Base-by-base conservation (phyloP, 331 rosid species). In the Quercus phellos region DNA sequence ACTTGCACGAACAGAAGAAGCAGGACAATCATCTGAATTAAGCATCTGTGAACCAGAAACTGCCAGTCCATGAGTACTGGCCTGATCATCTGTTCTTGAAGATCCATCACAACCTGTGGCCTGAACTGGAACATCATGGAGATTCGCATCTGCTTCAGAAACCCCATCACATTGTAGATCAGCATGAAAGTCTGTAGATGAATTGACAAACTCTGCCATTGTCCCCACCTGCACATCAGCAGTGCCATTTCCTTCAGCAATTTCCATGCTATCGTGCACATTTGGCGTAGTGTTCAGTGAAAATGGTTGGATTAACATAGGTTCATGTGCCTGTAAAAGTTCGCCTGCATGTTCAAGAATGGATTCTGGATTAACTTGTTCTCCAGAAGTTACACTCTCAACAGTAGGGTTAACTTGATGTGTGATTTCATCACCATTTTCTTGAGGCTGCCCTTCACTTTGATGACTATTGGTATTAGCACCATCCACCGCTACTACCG, bases 251-350 rank as follows among this genome's bases (percentile, higher is more conserved):
- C 79, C 84, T 61, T 88, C 97, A 54, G 81, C 88, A 77, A 74
- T 84, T 78, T 78, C 91, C 86, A 89, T 84, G 87, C 86, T 79
- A 67, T 87, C 97, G 74, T 74, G 59, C 73, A 86, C 86, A 83
- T 78, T 86, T 60, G 85, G 85, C 67, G 84, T 79, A 84, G 76
- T 64, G 82, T 87, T 83, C 72, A 79, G 82, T 16, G 90, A 83
- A 74, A 85, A 88, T 68, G 92, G 87, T 85, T 90, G 95, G 78
- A 86, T 86, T 42, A 88, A 80, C 98, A 91, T 87, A 30, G 90
- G 89, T 78, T 89, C 94, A 55, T 85, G 86, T 67, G 67, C 87
- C 77, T 74, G 92, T 73, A 74, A 70, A 59, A 82, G 68, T 82
- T 80, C 90, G 71, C 79, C 89, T 64, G 90, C 84, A 82, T 68